Percentiles rank a stretch among this genome's conserved stretches.
phyloP scores from a whole-genome alignment of 176 grass and related monocot species.

The Bolboschoenus planiculmis region DNA sequence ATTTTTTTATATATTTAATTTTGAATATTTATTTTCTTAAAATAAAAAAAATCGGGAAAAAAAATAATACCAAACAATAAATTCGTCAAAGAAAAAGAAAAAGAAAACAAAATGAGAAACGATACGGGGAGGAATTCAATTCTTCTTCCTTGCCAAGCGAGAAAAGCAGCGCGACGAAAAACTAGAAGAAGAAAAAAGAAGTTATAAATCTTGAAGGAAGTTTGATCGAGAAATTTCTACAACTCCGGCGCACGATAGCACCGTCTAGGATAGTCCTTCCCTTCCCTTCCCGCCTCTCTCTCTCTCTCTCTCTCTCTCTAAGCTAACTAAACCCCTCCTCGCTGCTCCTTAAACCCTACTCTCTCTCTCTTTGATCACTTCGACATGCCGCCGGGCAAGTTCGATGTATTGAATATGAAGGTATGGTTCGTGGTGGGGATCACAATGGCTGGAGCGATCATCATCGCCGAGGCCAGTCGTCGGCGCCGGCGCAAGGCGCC shows the following conservation, averaged over 20 bases:
- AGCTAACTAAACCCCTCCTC: not conserved
- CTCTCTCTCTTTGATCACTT: not conserved
- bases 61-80: not conserved
- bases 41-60: no score
- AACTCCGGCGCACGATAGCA: not conserved
- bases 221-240: not conserved
- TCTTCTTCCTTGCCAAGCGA: not conserved
- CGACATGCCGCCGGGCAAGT: not conserved
- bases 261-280: not conserved
- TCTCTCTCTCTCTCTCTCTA: no score
- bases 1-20: no score
- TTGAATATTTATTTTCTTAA: no score
- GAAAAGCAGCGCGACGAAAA: not conserved
- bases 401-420: constrained; percentile 13
- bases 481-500: constrained; percentile 38
- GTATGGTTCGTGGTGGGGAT: constrained; percentile 68
- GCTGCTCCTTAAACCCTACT: constrained; percentile 52
- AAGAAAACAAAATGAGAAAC: not conserved
- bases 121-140: not conserved
- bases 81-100: not conserved
- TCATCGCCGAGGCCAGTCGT: constrained; percentile 60
- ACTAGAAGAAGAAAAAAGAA: not conserved
- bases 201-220: not conserved
- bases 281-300: constrained; percentile 1
- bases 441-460: constrained; percentile 68